A percentile compares a stretch with the other conserved stretches of the same genome.
These are phyloP conservation scores for Vaccinium myrtillus DNA, from an alignment of 148 eudicot genomes.

Conservation along the genomic window DNA sequence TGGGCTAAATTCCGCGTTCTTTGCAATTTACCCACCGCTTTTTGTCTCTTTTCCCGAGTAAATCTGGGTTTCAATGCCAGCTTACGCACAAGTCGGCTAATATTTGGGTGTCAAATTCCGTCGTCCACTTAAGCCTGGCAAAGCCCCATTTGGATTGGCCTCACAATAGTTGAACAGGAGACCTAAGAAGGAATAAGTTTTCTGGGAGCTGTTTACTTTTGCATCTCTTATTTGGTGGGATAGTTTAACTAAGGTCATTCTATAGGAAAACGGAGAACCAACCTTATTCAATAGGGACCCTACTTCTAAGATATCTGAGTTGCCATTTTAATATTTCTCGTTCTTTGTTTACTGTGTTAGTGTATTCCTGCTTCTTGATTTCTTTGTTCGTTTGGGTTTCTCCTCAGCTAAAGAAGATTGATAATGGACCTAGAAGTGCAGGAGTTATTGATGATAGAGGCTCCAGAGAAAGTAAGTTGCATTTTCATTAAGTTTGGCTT, in stretches of 20 bases:
- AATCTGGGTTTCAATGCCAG: neutral
- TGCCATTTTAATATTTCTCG: neutral
- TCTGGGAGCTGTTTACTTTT: neutral
- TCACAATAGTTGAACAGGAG: neutral
- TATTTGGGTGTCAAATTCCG: neutral
- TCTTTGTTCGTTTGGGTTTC: constrained; percentile 17
- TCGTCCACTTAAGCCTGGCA: neutral
- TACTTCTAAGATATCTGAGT: neutral
- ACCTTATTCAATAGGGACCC: neutral
- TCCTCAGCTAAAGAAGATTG: constrained; percentile 65
- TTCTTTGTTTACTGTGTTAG: neutral
- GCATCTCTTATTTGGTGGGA: neutral
- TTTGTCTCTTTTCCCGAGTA: no score
- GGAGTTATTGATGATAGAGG: constrained; percentile 49
- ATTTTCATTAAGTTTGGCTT: no score
- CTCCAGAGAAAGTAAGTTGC: constrained; percentile 73
- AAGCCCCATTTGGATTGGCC: neutral
- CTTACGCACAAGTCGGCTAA: neutral
- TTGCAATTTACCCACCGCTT: no score
- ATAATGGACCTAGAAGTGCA: constrained; percentile 47
- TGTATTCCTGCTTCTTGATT: neutral
- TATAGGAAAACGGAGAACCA: neutral
- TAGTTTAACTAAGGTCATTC: neutral
- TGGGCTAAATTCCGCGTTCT: no score
- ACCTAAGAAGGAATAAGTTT: neutral